A percentile compares a stretch with the other conserved stretches of the same genome.
These are phyloP conservation scores for Fraxinus baroniana DNA, from an alignment of 305 asterid species.

Conservation along the genomic window DNA sequence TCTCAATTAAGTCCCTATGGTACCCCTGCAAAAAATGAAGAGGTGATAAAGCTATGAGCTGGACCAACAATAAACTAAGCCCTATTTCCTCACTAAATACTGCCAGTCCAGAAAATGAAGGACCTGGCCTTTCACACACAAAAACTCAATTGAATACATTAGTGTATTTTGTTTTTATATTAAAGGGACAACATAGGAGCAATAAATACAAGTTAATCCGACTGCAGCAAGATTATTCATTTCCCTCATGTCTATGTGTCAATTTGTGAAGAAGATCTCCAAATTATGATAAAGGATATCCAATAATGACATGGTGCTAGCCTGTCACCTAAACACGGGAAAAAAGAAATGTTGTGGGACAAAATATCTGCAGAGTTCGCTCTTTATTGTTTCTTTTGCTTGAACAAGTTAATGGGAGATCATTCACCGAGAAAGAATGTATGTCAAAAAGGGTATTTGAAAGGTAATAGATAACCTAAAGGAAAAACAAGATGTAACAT, in stretches of 20 bases:
- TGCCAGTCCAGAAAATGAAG: background rate
- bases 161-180: no score
- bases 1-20: slow-evolving; percentile 70
- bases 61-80: background rate
- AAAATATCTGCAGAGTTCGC: background rate
- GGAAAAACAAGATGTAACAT: background rate
- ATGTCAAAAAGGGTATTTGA: background rate
- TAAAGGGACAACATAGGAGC: no score
- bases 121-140: background rate
- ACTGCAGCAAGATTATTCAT: no score
- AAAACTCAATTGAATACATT: background rate
- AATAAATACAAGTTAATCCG: no score
- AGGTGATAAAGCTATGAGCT: background rate
- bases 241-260: no score
- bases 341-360: background rate
- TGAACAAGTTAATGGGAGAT: background rate
- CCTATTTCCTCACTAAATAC: background rate
- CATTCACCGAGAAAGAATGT: background rate
- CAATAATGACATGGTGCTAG: background rate
- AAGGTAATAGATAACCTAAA: background rate
- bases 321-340: background rate
- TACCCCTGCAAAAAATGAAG: slow-evolving; percentile 55
- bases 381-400: background rate
- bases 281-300: background rate
- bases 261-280: background rate